Evolutionary conservation across 768 basidiomycete species (phyloP).

Genomic region (Russula sp.): DNA sequence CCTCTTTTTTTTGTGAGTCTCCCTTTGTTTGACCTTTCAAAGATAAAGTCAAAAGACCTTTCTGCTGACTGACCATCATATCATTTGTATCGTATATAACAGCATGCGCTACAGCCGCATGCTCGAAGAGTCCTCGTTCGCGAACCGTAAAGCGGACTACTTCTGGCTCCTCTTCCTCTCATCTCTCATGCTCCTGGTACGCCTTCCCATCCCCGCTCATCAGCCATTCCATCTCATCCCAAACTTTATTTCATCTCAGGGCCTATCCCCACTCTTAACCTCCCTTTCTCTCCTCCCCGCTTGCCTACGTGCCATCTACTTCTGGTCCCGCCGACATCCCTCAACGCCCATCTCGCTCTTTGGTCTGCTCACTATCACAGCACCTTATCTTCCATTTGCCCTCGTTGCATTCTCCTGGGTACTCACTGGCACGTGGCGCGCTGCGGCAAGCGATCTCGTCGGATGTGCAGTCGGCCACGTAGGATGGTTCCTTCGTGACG

Average conservation of each 20-base stretch:
- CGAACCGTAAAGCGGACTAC: constrained; percentile 88
- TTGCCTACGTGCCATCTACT: constrained; percentile 93
- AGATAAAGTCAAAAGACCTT: no score
- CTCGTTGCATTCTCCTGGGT: constrained; percentile 87
- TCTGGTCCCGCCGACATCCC: constrained; percentile 95
- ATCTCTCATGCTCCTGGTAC: constrained; percentile 79
- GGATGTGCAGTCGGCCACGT: constrained; percentile 87
- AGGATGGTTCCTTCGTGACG: constrained; percentile 81
- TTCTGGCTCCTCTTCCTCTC: constrained; percentile 91
- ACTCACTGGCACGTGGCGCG: constrained; percentile 78
- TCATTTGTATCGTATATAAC: neutral
- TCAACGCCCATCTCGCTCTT: constrained; percentile 95
- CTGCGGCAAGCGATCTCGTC: constrained; percentile 75
- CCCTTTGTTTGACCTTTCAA: no score
- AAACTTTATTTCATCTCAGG: constrained; percentile 39
- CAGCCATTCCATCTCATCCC: neutral
- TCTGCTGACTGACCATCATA: neutral
- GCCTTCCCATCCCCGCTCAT: constrained; percentile 32
- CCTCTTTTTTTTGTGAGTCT: constrained; percentile 93
- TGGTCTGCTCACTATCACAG: constrained; percentile 90
- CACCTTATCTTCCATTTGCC: constrained; percentile 91
- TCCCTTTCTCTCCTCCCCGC: constrained; percentile 92
- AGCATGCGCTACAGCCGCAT: constrained; percentile 97
- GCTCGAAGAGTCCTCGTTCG: constrained; percentile 95
- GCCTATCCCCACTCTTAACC: constrained; percentile 84